phyloP scores from a whole-genome alignment of 202 grass and related monocot species.

The Bolboschoenoplectus hybrid region DNA sequence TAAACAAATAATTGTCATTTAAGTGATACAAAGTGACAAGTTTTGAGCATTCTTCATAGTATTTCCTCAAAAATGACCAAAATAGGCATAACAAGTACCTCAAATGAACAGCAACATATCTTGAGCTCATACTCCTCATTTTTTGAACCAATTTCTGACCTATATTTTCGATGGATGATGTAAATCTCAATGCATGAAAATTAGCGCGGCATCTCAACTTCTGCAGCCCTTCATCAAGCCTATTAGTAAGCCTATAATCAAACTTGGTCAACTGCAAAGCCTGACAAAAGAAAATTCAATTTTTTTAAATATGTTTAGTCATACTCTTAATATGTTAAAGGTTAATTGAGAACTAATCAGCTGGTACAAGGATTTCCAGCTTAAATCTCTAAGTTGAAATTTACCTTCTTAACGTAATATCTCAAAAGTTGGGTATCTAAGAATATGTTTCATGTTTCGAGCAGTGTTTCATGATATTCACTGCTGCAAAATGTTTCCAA shows the following conservation, averaged over 20 bases:
- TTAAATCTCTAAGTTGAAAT: not conserved
- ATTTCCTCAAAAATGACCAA: constrained; percentile 23
- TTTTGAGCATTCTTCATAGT: constrained; percentile 8
- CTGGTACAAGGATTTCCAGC: not conserved
- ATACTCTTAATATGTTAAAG: not conserved
- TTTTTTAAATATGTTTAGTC: not conserved
- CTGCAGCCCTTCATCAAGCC: constrained; percentile 85
- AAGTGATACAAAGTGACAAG: not conserved
- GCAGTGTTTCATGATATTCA: not conserved
- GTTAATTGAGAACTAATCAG: constrained; percentile 2
- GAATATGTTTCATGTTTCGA: not conserved
- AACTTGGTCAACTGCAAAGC: constrained; percentile 94
- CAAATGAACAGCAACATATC: constrained; percentile 86
- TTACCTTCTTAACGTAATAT: not conserved
- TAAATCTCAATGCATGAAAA: constrained; percentile 92
- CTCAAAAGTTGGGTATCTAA: not conserved
- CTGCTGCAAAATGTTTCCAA: not conserved
- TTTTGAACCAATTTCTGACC: constrained; percentile 69
- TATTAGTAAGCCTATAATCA: constrained; percentile 85
- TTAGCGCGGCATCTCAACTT: constrained; percentile 88
- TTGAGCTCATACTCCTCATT: constrained; percentile 62
- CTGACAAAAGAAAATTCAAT: constrained; percentile 46
- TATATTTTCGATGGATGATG: constrained; percentile 59
- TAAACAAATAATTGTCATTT: constrained; percentile 22
- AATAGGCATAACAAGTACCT: constrained; percentile 52